These are phyloP conservation scores for Apiospora sp. DNA, from an alignment of 2,329 filamentous ascomycete species.

Conservation along the genomic window DNA sequence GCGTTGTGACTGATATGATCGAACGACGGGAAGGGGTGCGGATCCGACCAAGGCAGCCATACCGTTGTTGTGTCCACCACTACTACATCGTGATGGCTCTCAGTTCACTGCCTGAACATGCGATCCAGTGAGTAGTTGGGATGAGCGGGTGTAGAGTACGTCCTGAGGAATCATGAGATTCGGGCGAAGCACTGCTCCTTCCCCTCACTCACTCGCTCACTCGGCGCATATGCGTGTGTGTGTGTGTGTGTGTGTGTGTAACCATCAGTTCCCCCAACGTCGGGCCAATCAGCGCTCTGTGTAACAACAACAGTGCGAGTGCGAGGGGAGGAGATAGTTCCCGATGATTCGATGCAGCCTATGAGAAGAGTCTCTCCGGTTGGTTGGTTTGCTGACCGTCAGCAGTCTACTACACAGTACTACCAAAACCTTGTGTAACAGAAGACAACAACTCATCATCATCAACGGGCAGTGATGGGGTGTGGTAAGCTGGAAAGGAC, in stretches of 20 bases:
- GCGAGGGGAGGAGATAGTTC: neutral
- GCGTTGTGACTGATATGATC: neutral
- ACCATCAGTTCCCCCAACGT: neutral
- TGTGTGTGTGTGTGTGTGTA: neutral
- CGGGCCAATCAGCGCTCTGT: neutral
- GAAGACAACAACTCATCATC: neutral
- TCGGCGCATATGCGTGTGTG: no score
- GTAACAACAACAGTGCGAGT: neutral
- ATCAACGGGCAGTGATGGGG: neutral
- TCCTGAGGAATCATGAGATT: neutral
- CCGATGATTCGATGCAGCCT: neutral
- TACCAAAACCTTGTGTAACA: constrained; percentile 9
- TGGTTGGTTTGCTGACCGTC: neutral
- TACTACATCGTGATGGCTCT: neutral
- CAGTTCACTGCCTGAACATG: neutral
- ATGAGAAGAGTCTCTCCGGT: neutral
- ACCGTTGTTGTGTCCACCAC: neutral
- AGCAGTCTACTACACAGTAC: neutral
- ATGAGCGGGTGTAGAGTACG: neutral
- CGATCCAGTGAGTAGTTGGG: neutral
- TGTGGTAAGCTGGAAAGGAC: neutral
- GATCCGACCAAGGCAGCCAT: neutral
- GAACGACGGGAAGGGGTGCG: no score
- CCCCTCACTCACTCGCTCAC: no score
- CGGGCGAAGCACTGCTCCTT: neutral